Conservation (phyloP, 176 grass and related monocot genomes). For the Poa pratensis region DNA sequence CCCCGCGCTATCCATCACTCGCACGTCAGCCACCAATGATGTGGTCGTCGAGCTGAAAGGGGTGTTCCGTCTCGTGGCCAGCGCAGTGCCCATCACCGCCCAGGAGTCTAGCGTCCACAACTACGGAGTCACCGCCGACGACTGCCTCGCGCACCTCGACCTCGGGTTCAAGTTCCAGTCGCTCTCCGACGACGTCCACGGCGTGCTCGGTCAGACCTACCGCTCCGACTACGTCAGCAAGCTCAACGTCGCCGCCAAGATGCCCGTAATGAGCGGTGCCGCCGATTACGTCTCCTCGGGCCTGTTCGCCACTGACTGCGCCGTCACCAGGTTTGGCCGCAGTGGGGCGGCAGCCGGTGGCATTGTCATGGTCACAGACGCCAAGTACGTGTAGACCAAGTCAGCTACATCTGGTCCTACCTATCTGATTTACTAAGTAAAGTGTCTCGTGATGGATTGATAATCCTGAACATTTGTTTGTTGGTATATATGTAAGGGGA, state of each 20-base stretch:
- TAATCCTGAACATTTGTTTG: background rate
- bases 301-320: slow-evolving; percentile 49
- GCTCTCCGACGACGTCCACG: slow-evolving; percentile 49
- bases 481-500: slow-evolving; percentile 5
- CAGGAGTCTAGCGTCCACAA: slow-evolving; percentile 34
- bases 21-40: slow-evolving; percentile 20
- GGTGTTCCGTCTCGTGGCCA: slow-evolving; percentile 46
- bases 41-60: slow-evolving; percentile 46
- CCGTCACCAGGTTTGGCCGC: slow-evolving; percentile 43
- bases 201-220: slow-evolving; percentile 58
- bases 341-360: background rate
- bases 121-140: slow-evolving; percentile 42
- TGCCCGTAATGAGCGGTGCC: slow-evolving; percentile 56
- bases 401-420: background rate
- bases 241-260: slow-evolving; percentile 44
- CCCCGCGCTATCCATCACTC: slow-evolving; percentile 19
- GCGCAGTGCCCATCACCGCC: slow-evolving; percentile 45
- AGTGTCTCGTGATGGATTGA: slow-evolving; percentile 3
- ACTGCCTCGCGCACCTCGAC: slow-evolving; percentile 55
- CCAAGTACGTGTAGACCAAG: slow-evolving; percentile 29
- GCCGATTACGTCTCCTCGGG: slow-evolving; percentile 37
- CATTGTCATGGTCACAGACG: slow-evolving; percentile 51
- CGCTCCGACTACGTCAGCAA: slow-evolving; percentile 54
- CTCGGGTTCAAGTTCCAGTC: slow-evolving; percentile 53
- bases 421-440: background rate